Evolutionary conservation across 1,284 basidiomycete species (phyloP), one percentile per base, ranked within the genome.

Genomic region (Trichosporon sp.): DNA sequence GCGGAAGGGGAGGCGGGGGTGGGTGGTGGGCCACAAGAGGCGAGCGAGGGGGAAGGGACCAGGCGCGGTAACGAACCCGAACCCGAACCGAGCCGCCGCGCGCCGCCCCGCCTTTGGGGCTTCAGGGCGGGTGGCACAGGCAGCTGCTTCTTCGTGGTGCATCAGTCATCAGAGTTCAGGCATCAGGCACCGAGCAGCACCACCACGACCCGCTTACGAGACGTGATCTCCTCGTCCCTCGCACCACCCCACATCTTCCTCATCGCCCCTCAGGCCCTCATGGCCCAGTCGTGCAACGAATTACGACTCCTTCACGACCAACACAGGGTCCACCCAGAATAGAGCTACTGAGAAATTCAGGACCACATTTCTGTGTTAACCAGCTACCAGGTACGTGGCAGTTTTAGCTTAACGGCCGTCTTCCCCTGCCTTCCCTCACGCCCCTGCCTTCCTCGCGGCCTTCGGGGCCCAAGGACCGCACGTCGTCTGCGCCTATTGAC

Each of bases 141-240:
- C 29, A 60, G 27, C 21, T 60, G 47, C 47, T 51, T 51, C 47
- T 60, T 32, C 7, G 56, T 60, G 56, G 18, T 18, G 15, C 29
- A 60, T 60, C 56, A n/a, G n/a, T 29, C 8, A n/a, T 31, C 56
- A 32, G 18, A 60, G 56, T 60, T 56, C 31, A 60, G 29, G 56
- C 56, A 60, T 18, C 29, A 29, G 56, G 47, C 47, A 51, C 47
- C 2, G 4, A 1, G 8, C 23, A 32, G 27, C 56, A 60, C 27
- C 56, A 31, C 56, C 29, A 31, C 15, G 8, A 23, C 56, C 56
- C 56, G 56, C 56, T 60, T 60, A 60, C 56, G 56, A 60, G 56
- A 60, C 56, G 56, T 60, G 56, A 60, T 60, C 56, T 31, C 56
- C 56, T 31, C 56, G 27, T 29, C 56, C 56, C 29, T 60, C 27